Evolutionary conservation across 345 rosid genomes (phyloP), one percentile per base, ranked within the genome.

Genomic region (Corchorus olitorius): DNA sequence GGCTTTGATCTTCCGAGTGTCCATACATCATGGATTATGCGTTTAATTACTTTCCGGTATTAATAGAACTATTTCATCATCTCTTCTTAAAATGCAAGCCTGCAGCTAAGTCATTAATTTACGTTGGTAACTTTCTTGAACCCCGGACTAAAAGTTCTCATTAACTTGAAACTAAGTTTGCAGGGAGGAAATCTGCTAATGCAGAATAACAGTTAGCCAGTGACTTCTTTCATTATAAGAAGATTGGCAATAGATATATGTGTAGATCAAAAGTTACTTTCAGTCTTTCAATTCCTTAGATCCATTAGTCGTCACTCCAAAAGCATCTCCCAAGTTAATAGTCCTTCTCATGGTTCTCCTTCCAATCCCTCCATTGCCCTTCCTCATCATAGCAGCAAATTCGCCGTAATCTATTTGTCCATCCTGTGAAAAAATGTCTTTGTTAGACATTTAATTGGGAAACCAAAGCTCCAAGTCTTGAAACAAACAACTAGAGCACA

Each of bases 381-480:
- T 86, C 82, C 86, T 93, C 98, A 93, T 95, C 98, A 93, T 95
- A 3, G 99, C 91, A 4, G 92, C 77, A 78, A 95, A 95, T 83
- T 95, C 98, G 14, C 82, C 86, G 48, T 92, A 95, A 78, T 93
- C 98, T 76, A 95, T 95, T 77, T 85, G 85, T 70, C 98, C 99
- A 49, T 95, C 99, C 98, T 95, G 81, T 64, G 75, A 45, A 27
- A 60, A 54, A 33, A n/a, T n/a, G 6, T 12, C 58, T 68, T 52
- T 5, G 39, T 62, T 8, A 48, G n/a, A 27, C n/a, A 17, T 16
- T 37, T 35, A 63, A 35, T 63, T 15, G 2, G 13, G 13, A 6
- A 20, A 58, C 2, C 14, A 5, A 8, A 9, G 33, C 33, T 20
- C 61, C 19, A 17, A 4, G 33, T 27, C 27, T 55, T 56, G 14